Conservation (phyloP, 805 yeast genomes). For the Ogataea zsoltii region DNA sequence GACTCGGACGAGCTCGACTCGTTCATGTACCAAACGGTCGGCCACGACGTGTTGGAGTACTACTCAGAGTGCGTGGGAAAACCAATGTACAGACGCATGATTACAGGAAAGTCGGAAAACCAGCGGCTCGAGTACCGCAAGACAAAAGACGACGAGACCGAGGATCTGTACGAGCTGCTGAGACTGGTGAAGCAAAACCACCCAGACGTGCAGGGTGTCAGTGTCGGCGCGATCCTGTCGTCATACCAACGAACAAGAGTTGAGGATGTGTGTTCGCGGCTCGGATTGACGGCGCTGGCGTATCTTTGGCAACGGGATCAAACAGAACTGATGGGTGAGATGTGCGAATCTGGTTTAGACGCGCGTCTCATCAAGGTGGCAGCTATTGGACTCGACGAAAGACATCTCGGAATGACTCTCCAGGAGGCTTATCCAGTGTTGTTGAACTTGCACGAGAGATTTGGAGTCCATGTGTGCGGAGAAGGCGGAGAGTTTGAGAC, state of each 20-base stretch:
- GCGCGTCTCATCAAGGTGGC: conserved; percentile 93
- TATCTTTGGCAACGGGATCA: conserved; percentile 93
- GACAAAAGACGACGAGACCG: conserved; percentile 84
- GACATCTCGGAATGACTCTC: conserved; percentile 69
- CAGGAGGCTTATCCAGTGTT: conserved; percentile 62
- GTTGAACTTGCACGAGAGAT: conserved; percentile 54
- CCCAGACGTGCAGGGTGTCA: conserved; percentile 81
- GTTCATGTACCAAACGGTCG: conserved; percentile 97
- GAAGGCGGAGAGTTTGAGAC: conserved; percentile 99
- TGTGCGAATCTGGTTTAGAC: conserved; percentile 66
- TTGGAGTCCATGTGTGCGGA: conserved; percentile 92
- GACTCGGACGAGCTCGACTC: conserved; percentile 78
- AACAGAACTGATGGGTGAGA: conserved; percentile 74
- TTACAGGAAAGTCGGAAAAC: conserved; percentile 63
- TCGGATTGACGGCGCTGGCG: conserved; percentile 68
- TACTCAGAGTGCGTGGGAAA: conserved; percentile 73
- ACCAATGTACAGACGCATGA: conserved; percentile 74
- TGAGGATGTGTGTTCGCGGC: conserved; percentile 80
- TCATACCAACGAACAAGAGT: conserved; percentile 95
- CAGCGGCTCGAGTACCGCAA: conserved; percentile 65
- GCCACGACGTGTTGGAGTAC: conserved; percentile 70
- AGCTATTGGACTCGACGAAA: conserved; percentile 73
- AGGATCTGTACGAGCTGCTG: conserved; percentile 67
- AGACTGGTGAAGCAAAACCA: conserved; percentile 46
- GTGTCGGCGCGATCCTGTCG: conserved; percentile 94